Base-by-base conservation (phyloP, 2,329 filamentous ascomycete species). In the Alternaria longipes region DNA sequence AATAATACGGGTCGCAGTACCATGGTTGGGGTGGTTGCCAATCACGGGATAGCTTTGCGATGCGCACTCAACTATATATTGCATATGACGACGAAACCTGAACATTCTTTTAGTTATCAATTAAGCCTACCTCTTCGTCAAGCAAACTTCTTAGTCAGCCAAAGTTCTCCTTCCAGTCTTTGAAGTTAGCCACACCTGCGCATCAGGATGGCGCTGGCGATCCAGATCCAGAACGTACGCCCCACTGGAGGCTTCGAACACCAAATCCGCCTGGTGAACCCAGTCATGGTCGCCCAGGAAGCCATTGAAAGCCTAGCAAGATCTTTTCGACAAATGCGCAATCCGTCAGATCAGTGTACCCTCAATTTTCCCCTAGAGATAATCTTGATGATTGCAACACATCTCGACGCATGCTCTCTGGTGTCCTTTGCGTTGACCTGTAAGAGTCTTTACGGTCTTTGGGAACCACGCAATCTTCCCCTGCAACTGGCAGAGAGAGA, bases 381-480 rank as follows among this genome's bases (percentile, higher is more conserved):
- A 14, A 67, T 62, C 49, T 30, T 67, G 34, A 65, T 69, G 34
- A 60, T 70, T 20, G 26, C 60, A 44, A 50, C 64, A 46, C 47
- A 70, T 56, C 63, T 69, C 40, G 45, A 59, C 32, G 40, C 32
- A 32, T 16, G 41, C 30, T 59, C 64, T 28, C 34, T 36, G 7
- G 54, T 53, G 40, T 66, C 54, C 32, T 61, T 71, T 24, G 59
- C 66, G 30, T 64, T 71, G 46, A 69, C 67, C 34, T 70, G 64
- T 36, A 60, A 54, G 45, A 46, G 34, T 46, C 54, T 71, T 11
- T 40, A 64, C 46, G 34, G 38, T 32, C 46, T 67, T 14, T 69
- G 12, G 32, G n/a, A 44, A 5, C 28, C 8, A 45, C 26, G 28
- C 8, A 30, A 3, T 16, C 47, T 36, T 38, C 16, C 12, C 26